Base-by-base conservation (phyloP, 2,329 filamentous ascomycete species). In the Podosphaera aphanis region DNA sequence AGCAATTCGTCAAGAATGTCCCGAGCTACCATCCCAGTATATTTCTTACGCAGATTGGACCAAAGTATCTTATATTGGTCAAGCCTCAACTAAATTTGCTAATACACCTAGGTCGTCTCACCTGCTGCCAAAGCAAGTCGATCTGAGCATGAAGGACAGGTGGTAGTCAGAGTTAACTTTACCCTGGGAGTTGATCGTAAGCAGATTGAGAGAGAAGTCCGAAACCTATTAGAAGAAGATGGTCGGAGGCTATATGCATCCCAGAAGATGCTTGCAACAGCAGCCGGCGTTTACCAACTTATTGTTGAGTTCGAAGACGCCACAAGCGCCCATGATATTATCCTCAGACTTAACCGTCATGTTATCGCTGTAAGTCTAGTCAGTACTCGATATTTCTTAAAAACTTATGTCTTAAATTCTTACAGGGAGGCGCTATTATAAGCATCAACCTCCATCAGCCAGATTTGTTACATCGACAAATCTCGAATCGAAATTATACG, bases 121-220 rank as follows among this genome's bases (percentile, higher is more conserved):
- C 46, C 43, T 20, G 15, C 23, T 15, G 18, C 27, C 16, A 45
- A 43, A 21, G n/a, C 18, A 19, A 8, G 11, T 8, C 27, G 16
- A 16, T 64, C 66, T 16, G 60, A 65, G 42, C 66, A 70, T 49
- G 72, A 77, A 59, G 73, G 70, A 16, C 70, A 75, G 53, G 56
- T 75, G 35, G 61, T 66, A 47, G 56, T 75, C 10, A 66, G 64
- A n/a, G 67, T 70, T 20, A 63, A 64, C 39, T 57, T 56, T 45
- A 57, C 56, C 5, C 20, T 33, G 1, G 45, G 37, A 5, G 21
- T 41, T n/a, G 25, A 21, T 13, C 39, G 49, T 16, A 47, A 48
- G 23, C 54, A 43, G 46, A 47, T 37, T 46, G 58, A 40, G 43
- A 63, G 58, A 4, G 64, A 69, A 44, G 48, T 69, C 3, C 59